Conservation (phyloP, 768 basidiomycete genomes). For the Panellus pusillus region DNA sequence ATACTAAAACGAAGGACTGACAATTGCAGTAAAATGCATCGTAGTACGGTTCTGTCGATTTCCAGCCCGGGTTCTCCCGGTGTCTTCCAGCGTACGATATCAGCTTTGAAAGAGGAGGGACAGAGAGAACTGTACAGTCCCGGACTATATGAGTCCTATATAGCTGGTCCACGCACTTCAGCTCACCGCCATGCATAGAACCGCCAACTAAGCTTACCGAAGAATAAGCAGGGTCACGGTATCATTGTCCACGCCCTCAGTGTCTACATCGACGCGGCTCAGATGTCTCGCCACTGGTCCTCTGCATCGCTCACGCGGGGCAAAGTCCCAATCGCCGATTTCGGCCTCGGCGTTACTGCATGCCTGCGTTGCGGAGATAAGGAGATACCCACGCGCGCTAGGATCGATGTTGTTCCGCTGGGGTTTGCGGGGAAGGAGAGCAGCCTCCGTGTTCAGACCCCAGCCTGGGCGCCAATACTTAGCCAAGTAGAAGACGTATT, state of each 20-base stretch:
- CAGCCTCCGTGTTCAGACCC: constrained; percentile 51
- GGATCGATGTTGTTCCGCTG: constrained; percentile 40
- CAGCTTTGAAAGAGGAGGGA: background rate
- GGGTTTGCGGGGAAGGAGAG: constrained; percentile 51
- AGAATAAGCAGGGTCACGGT: constrained; percentile 59
- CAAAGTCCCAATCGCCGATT: constrained; percentile 59
- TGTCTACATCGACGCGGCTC: constrained; percentile 53
- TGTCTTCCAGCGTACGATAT: constrained; percentile 60
- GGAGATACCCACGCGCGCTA: constrained; percentile 67
- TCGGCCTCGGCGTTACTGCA: constrained; percentile 62
- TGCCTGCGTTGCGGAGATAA: constrained; percentile 60
- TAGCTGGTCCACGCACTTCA: too few relatives aligned
- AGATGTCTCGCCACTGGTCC: constrained; percentile 59
- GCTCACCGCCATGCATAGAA: too few relatives aligned
- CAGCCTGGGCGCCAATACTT: too few relatives aligned
- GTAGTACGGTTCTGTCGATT: constrained; percentile 63
- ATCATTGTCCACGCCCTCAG: constrained; percentile 45
- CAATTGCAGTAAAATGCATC: constrained; percentile 70
- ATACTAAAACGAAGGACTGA: constrained; percentile 31
- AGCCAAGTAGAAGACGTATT: too few relatives aligned
- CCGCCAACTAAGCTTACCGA: too few relatives aligned
- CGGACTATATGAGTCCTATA: constrained; percentile 65
- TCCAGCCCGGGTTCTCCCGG: constrained; percentile 67
- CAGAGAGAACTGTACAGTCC: constrained; percentile 47
- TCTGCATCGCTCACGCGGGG: constrained; percentile 39